phyloP scores from a whole-genome alignment of 495 filamentous ascomycete species.

The Pyrenula aspistea region DNA sequence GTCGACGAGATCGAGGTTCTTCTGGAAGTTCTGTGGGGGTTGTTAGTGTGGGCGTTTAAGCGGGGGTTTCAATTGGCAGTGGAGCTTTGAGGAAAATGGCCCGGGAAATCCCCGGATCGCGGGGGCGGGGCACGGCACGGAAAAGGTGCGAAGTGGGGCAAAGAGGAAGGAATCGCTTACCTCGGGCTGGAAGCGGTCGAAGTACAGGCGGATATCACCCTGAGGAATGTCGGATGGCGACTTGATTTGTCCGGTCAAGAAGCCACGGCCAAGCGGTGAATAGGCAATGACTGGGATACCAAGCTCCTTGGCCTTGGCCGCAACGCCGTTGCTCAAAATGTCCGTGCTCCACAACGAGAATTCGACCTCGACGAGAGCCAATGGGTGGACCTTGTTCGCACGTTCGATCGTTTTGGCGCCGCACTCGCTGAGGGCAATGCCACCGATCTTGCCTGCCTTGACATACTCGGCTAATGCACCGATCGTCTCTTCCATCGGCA shows the following conservation, averaged over 20 bases:
- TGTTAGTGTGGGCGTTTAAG: no score
- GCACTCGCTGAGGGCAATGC: conserved; percentile 67
- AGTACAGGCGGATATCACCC: conserved; percentile 31
- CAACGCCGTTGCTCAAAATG: conserved; percentile 10
- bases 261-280: conserved; percentile 33
- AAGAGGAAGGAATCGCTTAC: no score
- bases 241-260: conserved; percentile 46
- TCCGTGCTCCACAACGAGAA: conserved; percentile 48
- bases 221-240: conserved; percentile 44
- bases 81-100: no score
- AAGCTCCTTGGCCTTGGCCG: conserved; percentile 7
- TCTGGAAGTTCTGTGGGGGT: conserved; percentile 55
- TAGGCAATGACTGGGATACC: conserved; percentile 50
- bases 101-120: no score
- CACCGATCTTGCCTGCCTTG: conserved; percentile 63
- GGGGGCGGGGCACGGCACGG: no score
- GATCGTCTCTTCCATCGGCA: conserved; percentile 46
- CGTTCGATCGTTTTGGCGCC: conserved; percentile 60
- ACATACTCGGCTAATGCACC: conserved; percentile 47
- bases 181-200: conserved; percentile 59
- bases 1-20: conserved; percentile 60
- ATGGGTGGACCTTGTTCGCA: conserved; percentile 38
- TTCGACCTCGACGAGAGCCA: conserved; percentile 57
- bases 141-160: no score
- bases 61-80: no score